Evolutionary conservation across 2,329 filamentous ascomycete species (phyloP).

Genomic region (Venturia asperata): DNA sequence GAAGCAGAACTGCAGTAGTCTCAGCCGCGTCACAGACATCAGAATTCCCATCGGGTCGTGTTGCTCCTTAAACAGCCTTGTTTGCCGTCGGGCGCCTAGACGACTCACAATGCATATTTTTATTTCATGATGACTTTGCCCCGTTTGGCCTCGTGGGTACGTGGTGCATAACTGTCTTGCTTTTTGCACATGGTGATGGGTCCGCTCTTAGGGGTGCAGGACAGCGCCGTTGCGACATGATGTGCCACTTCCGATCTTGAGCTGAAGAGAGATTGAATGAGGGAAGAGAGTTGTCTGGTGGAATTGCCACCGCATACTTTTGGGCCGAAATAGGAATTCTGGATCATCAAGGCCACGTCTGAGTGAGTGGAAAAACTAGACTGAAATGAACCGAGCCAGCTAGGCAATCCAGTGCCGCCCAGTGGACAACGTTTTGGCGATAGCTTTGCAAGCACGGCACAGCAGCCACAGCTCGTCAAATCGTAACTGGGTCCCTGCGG

Average conservation of each 20-base stretch:
- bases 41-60: neutral
- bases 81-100: constrained; percentile 2
- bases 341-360: neutral
- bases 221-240: neutral
- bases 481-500: neutral
- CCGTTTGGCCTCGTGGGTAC: constrained; percentile 4
- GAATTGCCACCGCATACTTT: neutral
- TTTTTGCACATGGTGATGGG: constrained; percentile 8
- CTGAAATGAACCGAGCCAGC: neutral
- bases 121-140: constrained; percentile 5
- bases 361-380: neutral
- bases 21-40: constrained; percentile 4
- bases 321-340: neutral
- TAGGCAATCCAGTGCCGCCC: neutral
- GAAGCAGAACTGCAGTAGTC: neutral
- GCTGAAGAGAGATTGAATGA: neutral
- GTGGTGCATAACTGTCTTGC: neutral
- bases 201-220: neutral
- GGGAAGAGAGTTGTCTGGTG: neutral
- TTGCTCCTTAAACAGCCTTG: constrained; percentile 4
- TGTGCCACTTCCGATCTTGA: neutral
- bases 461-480: constrained; percentile 7
- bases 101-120: constrained; percentile 6
- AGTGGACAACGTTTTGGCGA: neutral
- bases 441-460: constrained; percentile 2